Conservation (phyloP, 352 stramenopile genomes). For the Phytophthora uliginosa region DNA sequence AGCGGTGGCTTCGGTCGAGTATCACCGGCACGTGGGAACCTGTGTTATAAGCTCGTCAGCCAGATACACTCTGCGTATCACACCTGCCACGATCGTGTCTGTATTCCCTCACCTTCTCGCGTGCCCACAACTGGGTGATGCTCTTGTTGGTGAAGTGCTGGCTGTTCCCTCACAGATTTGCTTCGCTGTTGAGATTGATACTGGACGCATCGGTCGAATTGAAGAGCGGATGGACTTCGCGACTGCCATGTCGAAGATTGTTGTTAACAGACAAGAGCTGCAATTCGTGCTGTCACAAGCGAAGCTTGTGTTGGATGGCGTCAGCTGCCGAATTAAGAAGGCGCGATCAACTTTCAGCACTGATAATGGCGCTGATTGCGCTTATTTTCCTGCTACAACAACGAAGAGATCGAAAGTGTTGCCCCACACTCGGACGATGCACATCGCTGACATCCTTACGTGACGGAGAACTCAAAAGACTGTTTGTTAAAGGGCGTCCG, state of each 20-base stretch:
- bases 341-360: not conserved
- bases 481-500: not conserved
- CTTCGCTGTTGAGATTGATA: slow-evolving; percentile 4
- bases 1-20: not conserved
- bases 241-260: not conserved
- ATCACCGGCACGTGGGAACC: not conserved
- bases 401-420: not conserved
- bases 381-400: not conserved
- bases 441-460: not conserved
- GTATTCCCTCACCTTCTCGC: not conserved
- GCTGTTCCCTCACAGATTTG: slow-evolving; percentile 10
- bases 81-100: not conserved
- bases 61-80: slow-evolving; percentile 6
- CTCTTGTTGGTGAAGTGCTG: slow-evolving; percentile 4
- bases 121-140: not conserved
- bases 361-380: not conserved
- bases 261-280: slow-evolving; percentile 3
- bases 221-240: slow-evolving; percentile 19
- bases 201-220: slow-evolving; percentile 7
- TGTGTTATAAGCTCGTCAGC: slow-evolving; percentile 3
- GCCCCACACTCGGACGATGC: not conserved
- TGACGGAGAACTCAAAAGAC: not conserved
- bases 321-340: not conserved
- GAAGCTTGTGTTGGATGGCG: slow-evolving; percentile 4
- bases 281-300: slow-evolving; percentile 11